Base-by-base conservation (phyloP, 2,329 filamentous ascomycete genomes). In the Pyrenochaeta sp. region DNA sequence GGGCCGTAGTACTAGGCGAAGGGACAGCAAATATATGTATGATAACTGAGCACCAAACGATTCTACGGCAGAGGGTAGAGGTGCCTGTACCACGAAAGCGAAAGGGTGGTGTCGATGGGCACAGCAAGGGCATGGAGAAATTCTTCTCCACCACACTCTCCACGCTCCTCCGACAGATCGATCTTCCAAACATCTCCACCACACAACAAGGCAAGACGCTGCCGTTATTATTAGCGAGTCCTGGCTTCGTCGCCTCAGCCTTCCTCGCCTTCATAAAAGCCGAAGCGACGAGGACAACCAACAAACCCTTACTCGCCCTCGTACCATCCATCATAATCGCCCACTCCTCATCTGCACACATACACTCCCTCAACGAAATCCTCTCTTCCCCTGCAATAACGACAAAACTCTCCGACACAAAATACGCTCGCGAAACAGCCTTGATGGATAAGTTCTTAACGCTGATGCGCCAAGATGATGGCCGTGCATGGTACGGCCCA, bases 1-100 rank as follows among this genome's bases (percentile, higher is more conserved):
- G 93, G 54, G 94, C 95, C 0, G 90, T 98, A 0, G 91, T 98
- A 25, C 94, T 99, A 90, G 91, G 96, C 69, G 94, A 98, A 71
- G 91, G 91, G 2, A 78, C 91, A 15, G 91, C 92, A 56, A 92
- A 93, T 75, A 91, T 95, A 63, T 94, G 91, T 76, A 83, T 93
- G 24, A 90, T 95, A 54, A 93, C 90, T 2, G 88, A 92, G 72
- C 89, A 90, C 75, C 90, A 92, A 67, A 94, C 91, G 3, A 85
- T 94, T 28, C 78, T 93, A 54, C 89, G 91, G 66, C 88, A 91
- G 71, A 80, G 84, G 28, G 81, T 95, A 32, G 89, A 93, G 77
- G 84, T 85, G 63, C 78, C 84, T 27, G 84, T 92, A 51, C 86
- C 90, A 36, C 85, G 88, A 77, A 91, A 93, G 79, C 83, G 89